Evolutionary conservation across 2,329 filamentous ascomycete genomes (phyloP), one percentile per base, ranked within the genome.

Genomic region (Sclerotiophoma versabilis): DNA sequence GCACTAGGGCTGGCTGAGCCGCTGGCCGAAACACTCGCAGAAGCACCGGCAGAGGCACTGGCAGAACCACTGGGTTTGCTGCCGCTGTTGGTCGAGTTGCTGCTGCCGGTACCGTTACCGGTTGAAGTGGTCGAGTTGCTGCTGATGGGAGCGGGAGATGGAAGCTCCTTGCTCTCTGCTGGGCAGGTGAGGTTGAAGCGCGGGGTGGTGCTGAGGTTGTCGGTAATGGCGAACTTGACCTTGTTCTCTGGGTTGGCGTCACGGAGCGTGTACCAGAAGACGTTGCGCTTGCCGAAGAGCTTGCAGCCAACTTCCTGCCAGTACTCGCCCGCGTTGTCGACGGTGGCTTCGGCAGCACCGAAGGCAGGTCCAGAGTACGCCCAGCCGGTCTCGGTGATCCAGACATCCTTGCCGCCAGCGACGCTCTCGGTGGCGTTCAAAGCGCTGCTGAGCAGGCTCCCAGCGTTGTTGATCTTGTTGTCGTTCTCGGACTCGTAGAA

Each of bases 141-240:
- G 25, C 46, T 45, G 10, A 57, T 39, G 20, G 65, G 57, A 2
- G 64, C 49, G 10, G 56, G 48, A 6, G 60, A 25, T 4, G 57
- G 54, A 23, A 63, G 59, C 9, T 63, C 48, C 12, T 59, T 46
- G 17, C 57, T 59, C n/a, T 55, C 47, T 2, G 59, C 60, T 14
- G 70, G 64, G 78, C 83, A 86, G 63, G 75, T 80, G 49, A 86
- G 78, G 69, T 86, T 77, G 72, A 81, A 85, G 48, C 75, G 72
- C 36, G 83, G 78, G 22, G 69, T 80, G 63, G 80, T 83, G 57
- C 76, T 79, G 46, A 85, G 77, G 66, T 84, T 73, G 55, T 83
- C 73, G 66, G 81, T 83, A 59, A 86, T 80, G 70, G 77, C 82
- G 46, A 85, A 85, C 77, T 84, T 83, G 75, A 82, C 78, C 69